Evolutionary conservation across 2,329 filamentous ascomycete species (phyloP).

Genomic region (Cercospora citrullina): DNA sequence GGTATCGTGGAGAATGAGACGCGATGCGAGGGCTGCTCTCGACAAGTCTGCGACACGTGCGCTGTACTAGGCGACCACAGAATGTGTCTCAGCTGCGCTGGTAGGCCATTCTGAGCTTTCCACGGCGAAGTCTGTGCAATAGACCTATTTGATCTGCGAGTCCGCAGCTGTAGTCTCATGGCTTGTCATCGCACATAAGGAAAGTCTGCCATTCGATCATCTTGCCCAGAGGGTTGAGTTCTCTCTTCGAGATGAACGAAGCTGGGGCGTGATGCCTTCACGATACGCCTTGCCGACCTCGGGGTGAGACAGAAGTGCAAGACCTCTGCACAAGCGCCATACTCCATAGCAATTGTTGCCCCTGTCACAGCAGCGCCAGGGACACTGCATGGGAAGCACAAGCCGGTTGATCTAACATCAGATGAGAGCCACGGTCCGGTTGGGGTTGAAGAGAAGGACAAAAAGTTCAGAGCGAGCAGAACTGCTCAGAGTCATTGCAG

Average conservation of each 20-base stretch:
- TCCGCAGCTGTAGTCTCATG: neutral
- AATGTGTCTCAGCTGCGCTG: conserved; percentile 46
- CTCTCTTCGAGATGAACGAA: neutral
- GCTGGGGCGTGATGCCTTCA: neutral
- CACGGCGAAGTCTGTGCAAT: neutral
- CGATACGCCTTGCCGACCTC: neutral
- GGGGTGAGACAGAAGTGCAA: neutral
- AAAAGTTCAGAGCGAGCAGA: neutral
- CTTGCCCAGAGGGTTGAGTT: neutral
- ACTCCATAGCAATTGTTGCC: neutral
- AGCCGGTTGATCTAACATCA: neutral
- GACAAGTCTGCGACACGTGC: conserved; percentile 46
- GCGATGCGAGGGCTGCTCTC: conserved; percentile 43
- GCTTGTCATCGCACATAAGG: neutral
- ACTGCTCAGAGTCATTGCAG: neutral
- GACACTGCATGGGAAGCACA: neutral
- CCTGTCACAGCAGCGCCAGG: neutral
- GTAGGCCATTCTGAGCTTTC: conserved; percentile 2
- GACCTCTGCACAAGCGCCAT: neutral
- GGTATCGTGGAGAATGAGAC: conserved; percentile 34
- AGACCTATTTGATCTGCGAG: neutral
- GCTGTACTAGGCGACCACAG: conserved; percentile 42
- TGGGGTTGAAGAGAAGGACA: neutral
- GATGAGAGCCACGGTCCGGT: neutral
- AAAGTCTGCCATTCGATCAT: neutral